These are phyloP conservation scores for Clohesyomyces aquaticus DNA, from an alignment of 495 filamentous ascomycete species.

Conservation along the genomic window DNA sequence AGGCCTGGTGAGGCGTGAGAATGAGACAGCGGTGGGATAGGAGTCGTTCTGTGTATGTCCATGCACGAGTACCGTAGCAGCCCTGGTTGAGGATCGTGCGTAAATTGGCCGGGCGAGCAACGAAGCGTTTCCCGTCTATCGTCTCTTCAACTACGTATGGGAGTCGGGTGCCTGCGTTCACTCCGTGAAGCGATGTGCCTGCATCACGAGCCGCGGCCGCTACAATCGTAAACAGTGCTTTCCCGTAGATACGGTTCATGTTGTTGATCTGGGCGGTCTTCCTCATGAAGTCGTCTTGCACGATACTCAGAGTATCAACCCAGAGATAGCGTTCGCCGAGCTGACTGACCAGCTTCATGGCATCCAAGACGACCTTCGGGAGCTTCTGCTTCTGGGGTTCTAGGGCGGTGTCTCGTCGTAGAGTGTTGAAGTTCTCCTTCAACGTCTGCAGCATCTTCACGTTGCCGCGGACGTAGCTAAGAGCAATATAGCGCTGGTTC, in stretches of 20 bases:
- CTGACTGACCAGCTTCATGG: conserved; percentile 6
- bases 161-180: neutral
- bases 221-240: conserved; percentile 13
- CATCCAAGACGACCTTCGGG: conserved; percentile 13
- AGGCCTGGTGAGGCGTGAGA: conserved; percentile 2
- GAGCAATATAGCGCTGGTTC: neutral
- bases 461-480: conserved; percentile 18
- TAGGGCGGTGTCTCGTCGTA: neutral
- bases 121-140: neutral
- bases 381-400: neutral
- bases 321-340: conserved; percentile 16
- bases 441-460: neutral
- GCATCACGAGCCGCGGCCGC: neutral
- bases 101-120: conserved; percentile 6
- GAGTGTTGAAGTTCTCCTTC: conserved; percentile 5
- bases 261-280: conserved; percentile 3
- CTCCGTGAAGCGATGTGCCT: neutral
- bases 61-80: neutral
- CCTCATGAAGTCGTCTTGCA: conserved; percentile 3
- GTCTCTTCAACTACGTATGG: neutral
- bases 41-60: conserved; percentile 3
- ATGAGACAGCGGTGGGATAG: conserved; percentile 1
- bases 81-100: neutral
- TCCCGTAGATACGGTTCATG: conserved; percentile 10
- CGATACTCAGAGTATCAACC: conserved; percentile 11